Evolutionary conservation across 2,329 filamentous ascomycete genomes (phyloP), one percentile per base, ranked within the genome.

Genomic region (Venturia oleaginea): DNA sequence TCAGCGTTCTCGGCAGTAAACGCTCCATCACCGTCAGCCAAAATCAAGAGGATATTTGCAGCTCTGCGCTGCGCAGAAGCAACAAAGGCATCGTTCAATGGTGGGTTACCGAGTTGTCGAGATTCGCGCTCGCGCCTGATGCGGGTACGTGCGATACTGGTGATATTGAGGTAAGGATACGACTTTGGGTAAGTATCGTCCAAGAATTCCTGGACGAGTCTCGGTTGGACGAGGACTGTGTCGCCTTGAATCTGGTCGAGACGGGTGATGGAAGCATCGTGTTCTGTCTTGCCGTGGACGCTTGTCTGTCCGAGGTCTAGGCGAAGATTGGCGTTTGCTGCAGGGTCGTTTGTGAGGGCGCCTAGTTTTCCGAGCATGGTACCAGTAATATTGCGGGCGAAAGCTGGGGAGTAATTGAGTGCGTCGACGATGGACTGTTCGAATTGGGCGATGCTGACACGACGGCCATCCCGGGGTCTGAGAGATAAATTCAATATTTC

Each of bases 201-300:
- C 10, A 64, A n/a, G 22, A 64, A 30, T n/a, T 32, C 8, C 13
- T 64, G n/a, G 27, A 64, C 54, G n/a, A 64, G 51, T 8, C 22
- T 2, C 37, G 63, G 54, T 27, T 32, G 43, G 11, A 64, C 54
- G 4, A 13, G n/a, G 2, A 63, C 3, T 27, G n/a, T 48, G 40
- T 61, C n/a, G 8, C 63, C 63, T 38, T 64, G 63, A 27, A n/a
- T 64, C 19, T 40, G 22, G 30, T 65, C 63, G 19, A 64, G 46
- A n/a, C 63, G 34, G 4, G 63, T 48, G 38, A 65, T 32, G 24
- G 38, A 48, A 3, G 63, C 63, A 64, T 65, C 63, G 38, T 65
- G 63, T n/a, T 65, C 63, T 15, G 40, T 51, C 13, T 15, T 27
- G 32, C 40, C 42, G 30, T 65, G 59, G 24, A n/a, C 24, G n/a